Conservation (phyloP, 1,284 basidiomycete genomes). For the Cutaneotrichosporon sp. region DNA sequence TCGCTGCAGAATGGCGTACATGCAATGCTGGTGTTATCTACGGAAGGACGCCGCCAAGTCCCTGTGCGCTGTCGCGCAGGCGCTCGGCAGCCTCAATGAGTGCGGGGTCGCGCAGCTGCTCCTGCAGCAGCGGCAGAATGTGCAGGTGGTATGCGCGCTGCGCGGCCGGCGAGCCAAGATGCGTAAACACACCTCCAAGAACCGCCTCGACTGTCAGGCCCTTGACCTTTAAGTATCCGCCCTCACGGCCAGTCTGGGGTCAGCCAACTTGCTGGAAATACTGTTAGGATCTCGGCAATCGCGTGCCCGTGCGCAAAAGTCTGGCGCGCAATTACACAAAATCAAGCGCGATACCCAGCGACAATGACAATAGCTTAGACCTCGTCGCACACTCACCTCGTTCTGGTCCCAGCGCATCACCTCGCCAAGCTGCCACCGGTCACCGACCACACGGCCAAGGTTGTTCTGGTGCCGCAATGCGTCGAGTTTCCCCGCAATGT, state of each 20-base stretch:
- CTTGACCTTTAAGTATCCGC: constrained; percentile 34
- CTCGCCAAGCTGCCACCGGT: constrained; percentile 39
- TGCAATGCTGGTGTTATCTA: constrained; percentile 13
- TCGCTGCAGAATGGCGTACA: constrained; percentile 16
- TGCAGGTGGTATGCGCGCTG: constrained; percentile 50
- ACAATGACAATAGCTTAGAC: background rate
- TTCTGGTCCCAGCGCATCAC: constrained; percentile 50
- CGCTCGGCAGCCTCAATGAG: constrained; percentile 36
- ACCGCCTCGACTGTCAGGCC: constrained; percentile 48
- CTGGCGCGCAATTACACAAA: background rate
- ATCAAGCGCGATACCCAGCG: background rate
- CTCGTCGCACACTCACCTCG: constrained; percentile 36
- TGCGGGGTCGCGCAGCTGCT: constrained; percentile 43
- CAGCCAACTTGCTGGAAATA: constrained; percentile 6
- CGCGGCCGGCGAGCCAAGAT: constrained; percentile 50
- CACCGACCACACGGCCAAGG: constrained; percentile 44
- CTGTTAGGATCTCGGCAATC: background rate
- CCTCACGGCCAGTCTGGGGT: constrained; percentile 31
- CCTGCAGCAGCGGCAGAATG: constrained; percentile 41
- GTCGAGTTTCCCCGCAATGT: constrained; percentile 39
- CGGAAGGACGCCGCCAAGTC: constrained; percentile 15
- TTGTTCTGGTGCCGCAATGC: constrained; percentile 41
- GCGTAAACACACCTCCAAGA: constrained; percentile 47
- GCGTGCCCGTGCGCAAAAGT: background rate
- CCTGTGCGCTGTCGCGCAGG: constrained; percentile 26